Evolutionary conservation across 1,284 basidiomycete species (phyloP).

Genomic region (Cerioporus squamosus): DNA sequence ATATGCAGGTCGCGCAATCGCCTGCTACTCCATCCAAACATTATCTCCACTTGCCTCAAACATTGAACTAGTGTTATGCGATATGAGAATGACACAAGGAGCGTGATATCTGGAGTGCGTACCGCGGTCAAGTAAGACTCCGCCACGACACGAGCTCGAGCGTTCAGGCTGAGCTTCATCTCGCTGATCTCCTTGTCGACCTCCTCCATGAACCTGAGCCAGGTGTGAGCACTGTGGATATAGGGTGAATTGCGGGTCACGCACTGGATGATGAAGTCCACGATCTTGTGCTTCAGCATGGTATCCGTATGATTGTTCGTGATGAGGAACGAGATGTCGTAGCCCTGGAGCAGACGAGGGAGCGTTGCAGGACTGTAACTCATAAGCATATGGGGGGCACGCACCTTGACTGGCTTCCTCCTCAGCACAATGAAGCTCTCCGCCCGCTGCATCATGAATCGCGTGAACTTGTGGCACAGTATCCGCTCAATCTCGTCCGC

Average conservation of each 20-base stretch:
- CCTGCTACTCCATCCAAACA: background rate
- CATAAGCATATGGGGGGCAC: constrained; percentile 28
- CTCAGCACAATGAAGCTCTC: constrained; percentile 97
- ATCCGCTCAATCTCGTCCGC: constrained; percentile 99
- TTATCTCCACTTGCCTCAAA: constrained; percentile 6
- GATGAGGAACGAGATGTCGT: constrained; percentile 98
- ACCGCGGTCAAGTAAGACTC: constrained; percentile 86
- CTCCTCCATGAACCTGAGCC: constrained; percentile 92
- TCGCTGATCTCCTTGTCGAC: constrained; percentile 93
- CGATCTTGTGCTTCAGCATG: constrained; percentile 99
- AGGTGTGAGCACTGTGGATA: background rate
- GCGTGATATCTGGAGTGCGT: constrained; percentile 34
- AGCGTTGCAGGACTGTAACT: background rate
- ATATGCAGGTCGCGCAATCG: too few species aligned
- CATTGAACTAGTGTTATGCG: constrained; percentile 24
- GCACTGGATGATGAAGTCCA: constrained; percentile 99
- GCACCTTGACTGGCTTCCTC: constrained; percentile 88
- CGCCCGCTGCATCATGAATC: constrained; percentile 98
- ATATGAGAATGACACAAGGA: background rate
- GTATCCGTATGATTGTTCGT: constrained; percentile 97
- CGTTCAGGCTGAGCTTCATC: constrained; percentile 92
- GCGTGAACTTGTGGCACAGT: constrained; percentile 97
- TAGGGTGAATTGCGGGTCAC: constrained; percentile 3
- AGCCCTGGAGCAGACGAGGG: constrained; percentile 77
- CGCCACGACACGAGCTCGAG: constrained; percentile 95